phyloP scores from a whole-genome alignment of 2,329 filamentous ascomycete species.

The Trichoderma arundinaceum region DNA sequence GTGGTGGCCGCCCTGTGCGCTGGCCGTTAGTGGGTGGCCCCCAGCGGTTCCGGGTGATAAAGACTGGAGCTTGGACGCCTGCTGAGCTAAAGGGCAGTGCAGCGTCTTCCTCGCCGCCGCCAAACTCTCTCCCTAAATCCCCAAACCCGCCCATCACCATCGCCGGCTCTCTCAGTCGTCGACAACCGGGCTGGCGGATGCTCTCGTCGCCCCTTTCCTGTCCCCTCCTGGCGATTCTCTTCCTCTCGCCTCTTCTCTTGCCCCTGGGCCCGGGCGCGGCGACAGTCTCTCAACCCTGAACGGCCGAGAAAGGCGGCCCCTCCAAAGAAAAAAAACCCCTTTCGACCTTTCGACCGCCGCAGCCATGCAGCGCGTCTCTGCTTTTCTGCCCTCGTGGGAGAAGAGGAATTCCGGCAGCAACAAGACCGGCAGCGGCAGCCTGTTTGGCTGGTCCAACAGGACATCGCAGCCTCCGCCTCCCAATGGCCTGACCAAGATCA shows the following conservation, averaged over 20 bases:
- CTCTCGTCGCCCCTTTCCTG: neutral
- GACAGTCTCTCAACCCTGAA: conserved; percentile 37
- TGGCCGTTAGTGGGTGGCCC: neutral
- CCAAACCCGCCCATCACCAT: conserved; percentile 1
- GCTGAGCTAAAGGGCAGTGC: neutral
- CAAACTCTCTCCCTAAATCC: neutral
- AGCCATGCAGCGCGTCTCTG: conserved; percentile 53
- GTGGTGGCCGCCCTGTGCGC: neutral
- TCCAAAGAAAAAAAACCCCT: conserved; percentile 13
- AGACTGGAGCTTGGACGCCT: no score
- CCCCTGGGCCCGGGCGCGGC: conserved; percentile 35
- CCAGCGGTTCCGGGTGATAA: neutral
- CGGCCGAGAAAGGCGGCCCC: conserved; percentile 42
- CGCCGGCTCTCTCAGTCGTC: conserved; percentile 2
- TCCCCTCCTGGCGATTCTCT: neutral
- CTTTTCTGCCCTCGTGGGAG: conserved; percentile 53
- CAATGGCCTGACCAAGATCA: conserved; percentile 41
- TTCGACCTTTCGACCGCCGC: conserved; percentile 33
- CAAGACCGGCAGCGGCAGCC: conserved; percentile 38
- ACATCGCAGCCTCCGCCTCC: conserved; percentile 35
- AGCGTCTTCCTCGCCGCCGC: conserved; percentile 1
- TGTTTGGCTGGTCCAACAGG: conserved; percentile 56
- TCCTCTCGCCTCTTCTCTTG: conserved; percentile 10
- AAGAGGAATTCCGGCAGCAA: conserved; percentile 48
- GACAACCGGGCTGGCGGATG: neutral